Evolutionary conservation across 1,284 basidiomycete species (phyloP).

Genomic region (Trichosporon asahii): DNA sequence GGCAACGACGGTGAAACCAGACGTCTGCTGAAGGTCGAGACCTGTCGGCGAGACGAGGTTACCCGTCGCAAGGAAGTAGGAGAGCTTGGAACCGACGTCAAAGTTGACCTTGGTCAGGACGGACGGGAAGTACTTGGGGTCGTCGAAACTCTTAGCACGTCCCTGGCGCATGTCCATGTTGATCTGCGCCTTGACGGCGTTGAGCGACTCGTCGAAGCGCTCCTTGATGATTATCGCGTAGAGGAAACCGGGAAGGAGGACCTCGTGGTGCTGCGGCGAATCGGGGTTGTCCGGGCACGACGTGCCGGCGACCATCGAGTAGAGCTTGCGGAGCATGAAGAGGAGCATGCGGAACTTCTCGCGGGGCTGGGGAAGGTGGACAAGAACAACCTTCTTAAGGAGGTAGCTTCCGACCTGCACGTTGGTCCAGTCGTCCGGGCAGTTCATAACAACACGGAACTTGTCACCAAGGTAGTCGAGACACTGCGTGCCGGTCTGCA

Average conservation of each 20-base stretch:
- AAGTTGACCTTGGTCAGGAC: slow-evolving; percentile 76
- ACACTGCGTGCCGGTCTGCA: slow-evolving; percentile 89
- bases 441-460: slow-evolving; percentile 85
- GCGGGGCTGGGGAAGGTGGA: slow-evolving; percentile 82
- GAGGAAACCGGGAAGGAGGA: slow-evolving; percentile 86
- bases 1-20: slow-evolving; percentile 96
- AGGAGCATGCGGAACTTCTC: slow-evolving; percentile 97
- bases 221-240: slow-evolving; percentile 99
- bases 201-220: slow-evolving; percentile 85
- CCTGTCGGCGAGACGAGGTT: slow-evolving; percentile 93
- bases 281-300: slow-evolving; percentile 96
- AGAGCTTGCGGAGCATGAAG: slow-evolving; percentile 98
- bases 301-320: slow-evolving; percentile 82
- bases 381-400: slow-evolving; percentile 80
- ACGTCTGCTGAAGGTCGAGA: slow-evolving; percentile 93
- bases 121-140: slow-evolving; percentile 81
- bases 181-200: slow-evolving; percentile 70
- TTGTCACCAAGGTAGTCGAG: slow-evolving; percentile 97
- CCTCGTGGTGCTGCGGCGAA: slow-evolving; percentile 98
- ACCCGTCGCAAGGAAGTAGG: slow-evolving; percentile 96
- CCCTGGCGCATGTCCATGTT: slow-evolving; percentile 69
- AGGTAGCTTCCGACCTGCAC: slow-evolving; percentile 77
- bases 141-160: slow-evolving; percentile 75
- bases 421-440: slow-evolving; percentile 93
- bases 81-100: slow-evolving; percentile 84